phyloP scores from a whole-genome alignment of 441 rosid genomes.

The Adansonia grandidieri region DNA sequence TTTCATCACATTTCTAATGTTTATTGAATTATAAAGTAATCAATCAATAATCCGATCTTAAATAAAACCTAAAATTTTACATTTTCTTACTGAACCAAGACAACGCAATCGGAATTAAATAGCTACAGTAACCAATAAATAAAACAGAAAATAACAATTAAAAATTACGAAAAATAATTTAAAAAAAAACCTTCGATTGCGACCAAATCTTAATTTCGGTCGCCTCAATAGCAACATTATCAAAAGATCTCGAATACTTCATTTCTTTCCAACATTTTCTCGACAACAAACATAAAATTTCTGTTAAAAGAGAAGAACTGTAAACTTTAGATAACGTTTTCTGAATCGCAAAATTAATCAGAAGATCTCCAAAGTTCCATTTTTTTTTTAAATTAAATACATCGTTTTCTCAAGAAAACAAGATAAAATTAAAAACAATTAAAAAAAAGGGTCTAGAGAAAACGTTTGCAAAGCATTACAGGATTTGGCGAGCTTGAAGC shows the following conservation, averaged over 20 bases:
- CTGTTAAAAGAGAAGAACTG: background rate
- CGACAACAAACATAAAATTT: background rate
- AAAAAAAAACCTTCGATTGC: background rate
- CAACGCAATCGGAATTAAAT: background rate
- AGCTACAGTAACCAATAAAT: background rate
- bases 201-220: background rate
- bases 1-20: background rate
- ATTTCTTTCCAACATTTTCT: background rate
- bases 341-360: background rate
- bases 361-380: background rate
- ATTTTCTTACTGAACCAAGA: background rate
- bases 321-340: background rate
- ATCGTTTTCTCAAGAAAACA: background rate
- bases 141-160: background rate
- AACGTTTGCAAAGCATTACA: constrained; percentile 46
- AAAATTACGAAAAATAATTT: background rate
- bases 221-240: background rate
- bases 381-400: background rate
- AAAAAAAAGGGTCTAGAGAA: background rate
- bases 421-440: background rate
- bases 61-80: background rate
- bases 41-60: background rate
- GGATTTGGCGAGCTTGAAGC: constrained; percentile 88
- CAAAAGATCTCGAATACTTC: background rate
- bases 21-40: background rate